Percentiles rank a stretch among this genome's conserved stretches.
These are phyloP conservation scores for Akanthomyces uredinophilus DNA, from an alignment of 2,329 filamentous ascomycete genomes.

Conservation along the genomic window DNA sequence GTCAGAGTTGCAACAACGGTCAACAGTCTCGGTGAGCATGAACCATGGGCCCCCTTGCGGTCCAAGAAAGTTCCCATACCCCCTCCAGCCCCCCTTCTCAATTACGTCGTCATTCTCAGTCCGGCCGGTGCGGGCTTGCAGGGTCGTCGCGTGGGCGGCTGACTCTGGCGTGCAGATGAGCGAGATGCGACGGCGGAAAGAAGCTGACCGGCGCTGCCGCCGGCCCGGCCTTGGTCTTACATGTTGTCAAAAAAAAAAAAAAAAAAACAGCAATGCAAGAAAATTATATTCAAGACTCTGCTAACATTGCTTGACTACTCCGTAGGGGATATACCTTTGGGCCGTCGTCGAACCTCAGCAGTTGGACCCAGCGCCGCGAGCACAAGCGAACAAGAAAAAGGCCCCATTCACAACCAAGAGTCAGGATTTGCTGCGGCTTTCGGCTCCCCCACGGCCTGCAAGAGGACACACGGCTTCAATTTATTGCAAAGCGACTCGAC, in stretches of 20 bases:
- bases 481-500: too few species aligned
- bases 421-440: too few species aligned
- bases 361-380: too few species aligned
- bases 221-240: not conserved
- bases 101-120: not conserved
- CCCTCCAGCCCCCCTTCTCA: not conserved
- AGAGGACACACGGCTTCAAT: too few species aligned
- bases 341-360: not conserved
- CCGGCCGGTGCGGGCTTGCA: not conserved
- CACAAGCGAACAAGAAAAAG: not conserved
- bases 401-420: not conserved
- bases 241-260: not conserved
- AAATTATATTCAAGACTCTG: too few species aligned
- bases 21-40: slow-evolving; percentile 8
- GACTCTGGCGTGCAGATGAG: not conserved
- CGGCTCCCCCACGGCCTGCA: too few species aligned
- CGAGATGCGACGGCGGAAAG: not conserved
- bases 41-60: not conserved
- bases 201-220: not conserved
- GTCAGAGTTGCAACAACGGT: not conserved
- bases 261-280: not conserved
- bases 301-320: too few species aligned
- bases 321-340: too few species aligned
- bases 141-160: slow-evolving; percentile 1
- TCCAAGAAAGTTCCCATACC: not conserved